Percentiles rank a stretch among this genome's conserved stretches.
These are phyloP conservation scores for Chlamydomonas schloesseri DNA, from an alignment of 139 green algal genomes.

Conservation along the genomic window DNA sequence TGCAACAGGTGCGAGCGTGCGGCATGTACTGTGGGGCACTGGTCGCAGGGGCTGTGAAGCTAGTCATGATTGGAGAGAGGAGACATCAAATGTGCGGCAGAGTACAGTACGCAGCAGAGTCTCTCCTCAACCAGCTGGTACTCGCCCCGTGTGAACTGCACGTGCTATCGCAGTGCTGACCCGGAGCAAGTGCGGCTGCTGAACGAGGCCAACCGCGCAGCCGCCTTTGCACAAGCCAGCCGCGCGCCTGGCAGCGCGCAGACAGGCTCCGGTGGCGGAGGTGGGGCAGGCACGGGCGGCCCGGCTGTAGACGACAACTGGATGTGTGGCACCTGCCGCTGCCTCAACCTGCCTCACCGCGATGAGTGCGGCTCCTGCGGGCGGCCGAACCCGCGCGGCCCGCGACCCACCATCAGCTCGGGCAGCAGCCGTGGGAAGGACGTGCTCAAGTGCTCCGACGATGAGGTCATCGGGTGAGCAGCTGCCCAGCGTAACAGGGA, in stretches of 20 bases:
- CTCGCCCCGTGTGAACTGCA: too few species aligned
- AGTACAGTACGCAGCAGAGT: too few species aligned
- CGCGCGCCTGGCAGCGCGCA: neutral
- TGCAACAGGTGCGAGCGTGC: constrained; percentile 44
- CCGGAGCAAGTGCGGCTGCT: constrained; percentile 41
- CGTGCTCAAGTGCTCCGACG: constrained; percentile 30
- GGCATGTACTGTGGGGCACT: too few species aligned
- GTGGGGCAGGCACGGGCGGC: neutral
- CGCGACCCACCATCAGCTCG: too few species aligned
- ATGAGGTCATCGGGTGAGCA: constrained; percentile 18
- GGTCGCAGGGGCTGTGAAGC: too few species aligned
- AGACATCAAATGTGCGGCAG: neutral
- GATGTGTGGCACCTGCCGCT: constrained; percentile 47
- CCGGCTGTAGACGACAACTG: constrained; percentile 21
- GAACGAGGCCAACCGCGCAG: constrained; percentile 54
- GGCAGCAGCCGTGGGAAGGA: neutral
- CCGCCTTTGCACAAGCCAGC: constrained; percentile 18
- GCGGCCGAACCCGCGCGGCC: constrained; percentile 24
- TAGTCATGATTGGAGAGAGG: too few species aligned
- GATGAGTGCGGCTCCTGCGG: constrained; percentile 54
- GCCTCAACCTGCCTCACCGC: constrained; percentile 36
- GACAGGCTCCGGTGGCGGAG: neutral
- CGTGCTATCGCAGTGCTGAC: constrained; percentile 50
- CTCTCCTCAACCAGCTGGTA: too few species aligned
- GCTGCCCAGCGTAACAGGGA: too few species aligned